Base-by-base conservation (phyloP, 2,329 filamentous ascomycete genomes). In the Xylariaceae sp. region DNA sequence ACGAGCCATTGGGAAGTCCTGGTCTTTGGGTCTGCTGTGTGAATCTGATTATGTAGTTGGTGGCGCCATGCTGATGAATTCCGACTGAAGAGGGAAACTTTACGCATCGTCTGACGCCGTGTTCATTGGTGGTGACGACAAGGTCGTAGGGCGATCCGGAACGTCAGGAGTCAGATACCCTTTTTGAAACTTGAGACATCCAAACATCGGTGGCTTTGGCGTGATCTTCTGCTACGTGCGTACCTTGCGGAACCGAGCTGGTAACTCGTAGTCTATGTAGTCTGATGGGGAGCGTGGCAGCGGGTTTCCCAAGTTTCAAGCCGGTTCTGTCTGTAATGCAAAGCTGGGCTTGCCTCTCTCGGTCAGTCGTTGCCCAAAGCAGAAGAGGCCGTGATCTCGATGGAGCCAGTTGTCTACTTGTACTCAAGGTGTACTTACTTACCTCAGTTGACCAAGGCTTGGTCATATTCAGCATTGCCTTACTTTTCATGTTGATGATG, bases 181-280 rank as follows among this genome's bases (percentile, higher is more conserved):
- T 53, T 44, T 30, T 55, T 50, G 23, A 54, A 61, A 52, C 49
- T 59, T 68, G 63, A 70, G 65, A 70, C 68, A 70, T 60, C 51
- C 35, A 13, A 60, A 65, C 62, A 68, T 63, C 64, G 54, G 64
- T 71, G 69, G 67, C 69, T 71, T 52, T 64, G 55, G 23, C 64
- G 65, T 62, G 62, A 67, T 67, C 64, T 64, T 53, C 61, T 64
- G 52, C 60, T 71, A 71, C 69, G 69, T 67, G 64, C 70, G 69
- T 71, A 72, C 65, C 66, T 68, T 65, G 66, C 65, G 65, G 62
- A 64, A 64, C 61, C 55, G 63, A 62, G 65, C 65, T 62, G 58
- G 60, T 55, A 67, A 57, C 62, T 53, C 11, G 53, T n/a, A 18
- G 63, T 51, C 49, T n/a, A 35, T 11, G 53, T n/a, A 18, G 63